Conservation (phyloP, 2,329 filamentous ascomycete species). For the Fusarium albidum region DNA sequence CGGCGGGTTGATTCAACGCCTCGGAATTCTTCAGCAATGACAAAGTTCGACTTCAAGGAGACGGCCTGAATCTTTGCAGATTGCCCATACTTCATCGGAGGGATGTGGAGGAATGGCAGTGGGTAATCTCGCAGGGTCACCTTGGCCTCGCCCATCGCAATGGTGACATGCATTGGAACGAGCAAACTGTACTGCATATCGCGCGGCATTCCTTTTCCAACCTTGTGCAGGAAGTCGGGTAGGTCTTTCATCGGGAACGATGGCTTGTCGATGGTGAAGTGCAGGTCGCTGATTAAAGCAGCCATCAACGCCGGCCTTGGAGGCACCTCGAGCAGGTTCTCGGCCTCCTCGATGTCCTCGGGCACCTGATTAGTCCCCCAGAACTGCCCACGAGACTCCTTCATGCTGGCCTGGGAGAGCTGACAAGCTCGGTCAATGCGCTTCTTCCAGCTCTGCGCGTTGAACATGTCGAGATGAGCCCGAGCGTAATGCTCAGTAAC, state of each 20-base stretch:
- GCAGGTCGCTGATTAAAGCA: constrained; percentile 82
- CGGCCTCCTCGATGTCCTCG: constrained; percentile 81
- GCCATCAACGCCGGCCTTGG: constrained; percentile 85
- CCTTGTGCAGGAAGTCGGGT: constrained; percentile 82
- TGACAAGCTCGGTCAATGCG: constrained; percentile 82
- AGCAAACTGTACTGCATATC: constrained; percentile 92
- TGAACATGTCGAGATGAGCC: constrained; percentile 77
- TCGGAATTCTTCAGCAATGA: constrained; percentile 92
- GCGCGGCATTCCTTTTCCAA: constrained; percentile 96
- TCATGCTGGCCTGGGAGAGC: constrained; percentile 76
- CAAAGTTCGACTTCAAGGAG: constrained; percentile 88
- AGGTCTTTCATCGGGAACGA: constrained; percentile 86
- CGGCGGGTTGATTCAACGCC: constrained; percentile 81
- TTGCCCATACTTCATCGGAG: constrained; percentile 80
- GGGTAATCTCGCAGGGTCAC: constrained; percentile 94
- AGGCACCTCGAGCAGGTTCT: constrained; percentile 86
- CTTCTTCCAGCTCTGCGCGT: constrained; percentile 90
- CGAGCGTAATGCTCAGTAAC: constrained; percentile 81
- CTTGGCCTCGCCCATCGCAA: constrained; percentile 89
- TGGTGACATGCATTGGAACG: constrained; percentile 86
- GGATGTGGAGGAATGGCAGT: constrained; percentile 88
- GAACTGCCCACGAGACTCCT: constrained; percentile 80
- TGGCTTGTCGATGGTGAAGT: constrained; percentile 88
- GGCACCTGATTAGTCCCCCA: constrained; percentile 84
- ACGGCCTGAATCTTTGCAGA: constrained; percentile 82